These are phyloP conservation scores for Fraxinus quadrangulata DNA, from an alignment of 257 asterid genomes.

Conservation along the genomic window DNA sequence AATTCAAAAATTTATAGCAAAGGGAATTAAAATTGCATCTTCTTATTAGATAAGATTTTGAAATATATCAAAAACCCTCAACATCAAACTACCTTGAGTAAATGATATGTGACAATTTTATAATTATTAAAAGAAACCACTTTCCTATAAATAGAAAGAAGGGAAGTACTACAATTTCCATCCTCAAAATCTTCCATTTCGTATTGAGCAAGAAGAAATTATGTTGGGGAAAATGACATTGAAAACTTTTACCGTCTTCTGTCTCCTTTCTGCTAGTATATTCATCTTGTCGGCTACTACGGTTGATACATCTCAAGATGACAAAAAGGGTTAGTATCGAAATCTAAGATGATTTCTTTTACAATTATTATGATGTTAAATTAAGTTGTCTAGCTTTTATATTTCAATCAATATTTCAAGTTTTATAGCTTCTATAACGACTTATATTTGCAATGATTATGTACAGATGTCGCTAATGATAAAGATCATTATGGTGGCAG, in stretches of 20 bases:
- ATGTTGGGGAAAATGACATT: not conserved
- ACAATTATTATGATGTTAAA: too few relatives aligned
- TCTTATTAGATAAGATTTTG: not conserved
- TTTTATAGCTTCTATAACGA: not conserved
- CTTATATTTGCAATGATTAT: not conserved
- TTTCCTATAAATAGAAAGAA: not conserved
- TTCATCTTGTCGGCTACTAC: not conserved
- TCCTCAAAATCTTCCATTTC: not conserved
- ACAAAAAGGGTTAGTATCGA: not conserved
- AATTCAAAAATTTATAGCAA: too few relatives aligned
- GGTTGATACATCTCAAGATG: not conserved
- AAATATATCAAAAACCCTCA: not conserved
- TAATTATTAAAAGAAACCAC: not conserved
- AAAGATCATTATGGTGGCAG: constrained; percentile 7
- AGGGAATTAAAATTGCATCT: not conserved
- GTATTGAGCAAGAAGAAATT: not conserved
- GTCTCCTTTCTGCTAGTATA: not conserved
- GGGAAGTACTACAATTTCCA: not conserved
- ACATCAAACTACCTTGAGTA: not conserved
- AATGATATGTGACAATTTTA: not conserved
- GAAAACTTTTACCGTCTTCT: not conserved
- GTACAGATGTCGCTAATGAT: not conserved
- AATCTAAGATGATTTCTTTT: too few relatives aligned
- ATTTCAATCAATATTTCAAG: not conserved
- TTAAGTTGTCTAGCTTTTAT: too few relatives aligned